A percentile compares a stretch with the other conserved stretches of the same genome.
These are phyloP conservation scores for Prunus davidiana DNA, from an alignment of 306 rosid genomes.

Conservation along the genomic window DNA sequence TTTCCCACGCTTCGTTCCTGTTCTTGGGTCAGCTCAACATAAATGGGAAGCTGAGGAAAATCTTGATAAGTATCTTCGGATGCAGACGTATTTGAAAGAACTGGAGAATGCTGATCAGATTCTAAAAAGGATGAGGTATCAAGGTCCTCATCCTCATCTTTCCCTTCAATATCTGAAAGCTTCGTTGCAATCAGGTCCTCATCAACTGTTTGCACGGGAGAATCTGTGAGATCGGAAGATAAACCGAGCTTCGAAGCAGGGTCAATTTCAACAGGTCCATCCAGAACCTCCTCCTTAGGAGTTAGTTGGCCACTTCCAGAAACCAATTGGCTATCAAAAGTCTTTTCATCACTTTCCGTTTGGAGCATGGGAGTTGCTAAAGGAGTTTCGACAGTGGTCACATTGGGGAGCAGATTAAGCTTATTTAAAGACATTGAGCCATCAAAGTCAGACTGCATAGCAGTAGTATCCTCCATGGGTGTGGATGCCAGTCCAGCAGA, in stretches of 20 bases:
- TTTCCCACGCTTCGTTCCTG: conserved; percentile 58
- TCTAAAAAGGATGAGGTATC: conserved; percentile 50
- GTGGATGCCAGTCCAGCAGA: conserved; percentile 43
- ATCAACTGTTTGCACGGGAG: conserved; percentile 40
- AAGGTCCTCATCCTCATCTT: conserved; percentile 34
- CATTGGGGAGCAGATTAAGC: conserved; percentile 45
- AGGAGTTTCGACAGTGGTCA: conserved; percentile 36
- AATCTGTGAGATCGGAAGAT: conserved; percentile 44
- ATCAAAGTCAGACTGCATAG: conserved; percentile 50
- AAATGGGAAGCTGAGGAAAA: conserved; percentile 74
- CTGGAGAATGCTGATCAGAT: conserved; percentile 59
- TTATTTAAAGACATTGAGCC: conserved; percentile 45
- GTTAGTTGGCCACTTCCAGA: conserved; percentile 35
- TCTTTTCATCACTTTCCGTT: conserved; percentile 46
- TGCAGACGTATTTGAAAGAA: conserved; percentile 46
- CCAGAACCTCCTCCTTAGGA: conserved; percentile 45
- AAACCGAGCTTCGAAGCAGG: conserved; percentile 28
- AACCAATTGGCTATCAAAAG: conserved; percentile 43
- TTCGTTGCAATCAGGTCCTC: conserved; percentile 49
- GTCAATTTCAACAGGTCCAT: conserved; percentile 46
- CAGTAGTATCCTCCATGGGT: conserved; percentile 53
- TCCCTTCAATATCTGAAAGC: conserved; percentile 37
- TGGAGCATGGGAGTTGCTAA: conserved; percentile 38
- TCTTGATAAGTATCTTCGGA: conserved; percentile 81
- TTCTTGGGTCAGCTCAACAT: conserved; percentile 67